phyloP scores from a whole-genome alignment of 1,284 basidiomycete genomes.

The Anthracocystis setariae region DNA sequence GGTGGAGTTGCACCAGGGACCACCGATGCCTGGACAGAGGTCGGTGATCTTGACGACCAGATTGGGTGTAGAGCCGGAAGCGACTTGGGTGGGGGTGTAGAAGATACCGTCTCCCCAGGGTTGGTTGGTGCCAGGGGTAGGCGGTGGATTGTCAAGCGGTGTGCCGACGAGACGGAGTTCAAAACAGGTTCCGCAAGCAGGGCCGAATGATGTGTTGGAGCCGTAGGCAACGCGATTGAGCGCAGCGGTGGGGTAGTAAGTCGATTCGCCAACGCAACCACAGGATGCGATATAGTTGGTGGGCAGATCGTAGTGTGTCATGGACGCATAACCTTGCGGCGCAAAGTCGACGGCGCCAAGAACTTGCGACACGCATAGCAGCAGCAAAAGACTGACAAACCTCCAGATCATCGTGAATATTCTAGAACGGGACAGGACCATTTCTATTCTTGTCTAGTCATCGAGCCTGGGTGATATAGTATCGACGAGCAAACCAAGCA shows the following conservation, averaged over 20 bases:
- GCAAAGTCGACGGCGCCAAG: conserved; percentile 26
- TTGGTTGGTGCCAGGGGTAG: conserved; percentile 12
- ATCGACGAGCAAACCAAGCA: neutral
- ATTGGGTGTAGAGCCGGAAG: conserved; percentile 32
- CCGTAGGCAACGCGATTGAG: conserved; percentile 52
- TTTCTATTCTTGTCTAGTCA: neutral
- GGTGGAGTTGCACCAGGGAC: conserved; percentile 54
- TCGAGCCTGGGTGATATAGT: neutral
- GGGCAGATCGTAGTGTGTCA: conserved; percentile 61
- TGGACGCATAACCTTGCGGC: conserved; percentile 42
- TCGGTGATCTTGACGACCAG: conserved; percentile 59
- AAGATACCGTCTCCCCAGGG: conserved; percentile 51
- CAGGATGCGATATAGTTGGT: conserved; percentile 55
- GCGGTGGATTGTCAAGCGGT: conserved; percentile 39
- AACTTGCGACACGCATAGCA: neutral
- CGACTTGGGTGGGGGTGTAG: conserved; percentile 23
- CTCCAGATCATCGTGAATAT: conserved; percentile 1
- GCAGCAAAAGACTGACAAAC: neutral
- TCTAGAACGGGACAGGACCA: neutral
- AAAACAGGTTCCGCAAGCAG: conserved; percentile 53
- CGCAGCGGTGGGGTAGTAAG: conserved; percentile 53
- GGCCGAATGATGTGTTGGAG: conserved; percentile 51
- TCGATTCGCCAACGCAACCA: conserved; percentile 52
- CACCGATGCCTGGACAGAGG: conserved; percentile 47
- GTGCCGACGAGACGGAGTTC: conserved; percentile 49